Percentiles rank a stretch among this genome's conserved stretches.
These are phyloP conservation scores for Trichoderma simmonsii DNA, from an alignment of 2,329 filamentous ascomycete species.

Conservation along the genomic window DNA sequence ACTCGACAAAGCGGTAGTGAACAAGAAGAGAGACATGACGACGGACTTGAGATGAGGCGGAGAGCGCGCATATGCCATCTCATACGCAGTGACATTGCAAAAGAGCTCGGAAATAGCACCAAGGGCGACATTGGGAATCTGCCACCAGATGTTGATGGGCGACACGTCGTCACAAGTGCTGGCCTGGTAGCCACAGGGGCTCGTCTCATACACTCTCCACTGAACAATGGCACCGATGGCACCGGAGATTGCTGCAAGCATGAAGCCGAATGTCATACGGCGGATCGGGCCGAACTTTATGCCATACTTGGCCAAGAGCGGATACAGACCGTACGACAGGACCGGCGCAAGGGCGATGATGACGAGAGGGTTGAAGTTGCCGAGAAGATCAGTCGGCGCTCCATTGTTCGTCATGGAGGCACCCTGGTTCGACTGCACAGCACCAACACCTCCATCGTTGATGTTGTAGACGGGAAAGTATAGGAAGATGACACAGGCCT, in stretches of 20 bases:
- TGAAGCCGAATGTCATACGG: constrained; percentile 18
- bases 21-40: constrained; percentile 17
- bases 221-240: constrained; percentile 17
- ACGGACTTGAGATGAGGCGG: constrained; percentile 18
- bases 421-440: constrained; percentile 17
- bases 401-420: constrained; percentile 21
- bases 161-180: constrained; percentile 17
- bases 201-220: constrained; percentile 17
- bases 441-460: constrained; percentile 18
- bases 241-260: constrained; percentile 14
- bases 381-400: constrained; percentile 17
- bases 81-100: constrained; percentile 14
- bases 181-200: constrained; percentile 18
- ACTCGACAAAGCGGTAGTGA: constrained; percentile 18
- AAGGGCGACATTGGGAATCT: constrained; percentile 15
- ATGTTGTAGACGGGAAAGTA: constrained; percentile 19
- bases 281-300: constrained; percentile 19
- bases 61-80: constrained; percentile 16
- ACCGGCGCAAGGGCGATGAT: constrained; percentile 17
- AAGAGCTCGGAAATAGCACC: constrained; percentile 20
- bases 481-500: constrained; percentile 17
- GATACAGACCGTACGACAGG: constrained; percentile 14
- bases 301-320: not conserved
- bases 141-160: constrained; percentile 20
- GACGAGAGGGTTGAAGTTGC: constrained; percentile 19